Percentiles rank a stretch among this genome's conserved stretches.
Conservation (phyloP, 2,329 filamentous ascomycete species). For the Didymella segeticola region DNA sequence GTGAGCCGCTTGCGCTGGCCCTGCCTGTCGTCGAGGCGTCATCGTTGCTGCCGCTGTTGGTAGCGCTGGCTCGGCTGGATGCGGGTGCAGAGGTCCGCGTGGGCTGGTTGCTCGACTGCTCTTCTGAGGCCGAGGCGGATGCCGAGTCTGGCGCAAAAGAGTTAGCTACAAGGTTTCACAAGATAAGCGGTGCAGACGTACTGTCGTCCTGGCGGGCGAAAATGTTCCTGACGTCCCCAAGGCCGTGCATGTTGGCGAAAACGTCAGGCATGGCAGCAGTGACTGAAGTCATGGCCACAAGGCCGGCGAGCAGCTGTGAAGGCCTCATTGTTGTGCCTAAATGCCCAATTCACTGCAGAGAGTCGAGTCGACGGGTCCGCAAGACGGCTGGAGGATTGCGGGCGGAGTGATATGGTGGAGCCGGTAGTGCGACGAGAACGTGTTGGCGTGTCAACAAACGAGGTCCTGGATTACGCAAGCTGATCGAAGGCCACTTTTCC, state of each 20-base stretch:
- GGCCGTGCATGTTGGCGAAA: constrained; percentile 40
- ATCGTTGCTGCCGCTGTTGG: constrained; percentile 23
- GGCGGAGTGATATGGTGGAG: constrained; percentile 23
- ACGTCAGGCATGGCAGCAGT: constrained; percentile 43
- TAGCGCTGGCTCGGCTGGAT: constrained; percentile 13
- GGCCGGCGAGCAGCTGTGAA: constrained; percentile 47
- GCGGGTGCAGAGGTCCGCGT: constrained; percentile 11
- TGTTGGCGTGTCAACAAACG: constrained; percentile 40
- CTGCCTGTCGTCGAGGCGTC: constrained; percentile 25
- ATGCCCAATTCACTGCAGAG: constrained; percentile 6
- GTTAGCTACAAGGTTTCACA: constrained; percentile 7
- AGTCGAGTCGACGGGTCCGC: constrained; percentile 10
- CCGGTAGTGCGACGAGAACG: constrained; percentile 29
- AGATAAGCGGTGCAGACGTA: constrained; percentile 10
- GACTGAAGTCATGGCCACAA: constrained; percentile 47
- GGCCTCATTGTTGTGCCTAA: constrained; percentile 42
- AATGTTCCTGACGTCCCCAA: constrained; percentile 36
- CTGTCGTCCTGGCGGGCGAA: constrained; percentile 43
- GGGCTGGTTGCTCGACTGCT: constrained; percentile 22
- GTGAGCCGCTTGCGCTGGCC: constrained; percentile 24
- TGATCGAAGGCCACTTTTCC: constrained; percentile 19
- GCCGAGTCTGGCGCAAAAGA: constrained; percentile 6
- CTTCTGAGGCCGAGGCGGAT: constrained; percentile 21
- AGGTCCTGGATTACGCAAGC: constrained; percentile 23
- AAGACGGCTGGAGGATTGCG: constrained; percentile 24